Evolutionary conservation across 2,329 filamentous ascomycete genomes (phyloP).

Genomic region (Xylariomycetidae sp.): DNA sequence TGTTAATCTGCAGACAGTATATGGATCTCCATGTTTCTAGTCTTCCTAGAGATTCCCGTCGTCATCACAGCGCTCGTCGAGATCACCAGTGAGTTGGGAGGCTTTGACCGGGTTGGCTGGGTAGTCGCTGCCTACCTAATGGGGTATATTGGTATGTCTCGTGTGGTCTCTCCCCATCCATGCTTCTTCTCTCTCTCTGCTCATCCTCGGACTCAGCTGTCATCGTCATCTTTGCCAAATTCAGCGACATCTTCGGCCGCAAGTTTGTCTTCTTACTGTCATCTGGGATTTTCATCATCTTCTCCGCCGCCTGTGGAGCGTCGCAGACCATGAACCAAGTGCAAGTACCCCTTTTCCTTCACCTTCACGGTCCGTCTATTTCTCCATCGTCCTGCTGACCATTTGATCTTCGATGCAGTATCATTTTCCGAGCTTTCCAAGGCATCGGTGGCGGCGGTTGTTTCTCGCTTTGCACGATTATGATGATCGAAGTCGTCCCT

Average conservation of each 20-base stretch:
- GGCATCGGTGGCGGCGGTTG: conserved; percentile 10
- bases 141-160: not conserved
- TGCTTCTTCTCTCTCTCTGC: not conserved
- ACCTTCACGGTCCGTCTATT: not conserved
- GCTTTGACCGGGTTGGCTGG: conserved; percentile 1
- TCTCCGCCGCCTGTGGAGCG: conserved; percentile 6
- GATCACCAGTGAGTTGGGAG: conserved; percentile 1
- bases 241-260: conserved; percentile 10
- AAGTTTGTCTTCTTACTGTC: conserved; percentile 2
- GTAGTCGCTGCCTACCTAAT: conserved; percentile 2
- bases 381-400: not conserved
- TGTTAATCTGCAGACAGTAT: not conserved
- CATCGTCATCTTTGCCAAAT: conserved; percentile 6
- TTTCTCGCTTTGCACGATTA: conserved; percentile 5
- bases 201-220: conserved; percentile 1
- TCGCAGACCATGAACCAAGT: conserved; percentile 9
- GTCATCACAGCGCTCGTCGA: conserved; percentile 2
- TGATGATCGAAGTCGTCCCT: conserved; percentile 9
- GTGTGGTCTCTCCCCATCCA: not conserved
- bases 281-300: conserved; percentile 5
- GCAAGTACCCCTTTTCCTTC: no score
- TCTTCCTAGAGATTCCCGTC: conserved; percentile 1
- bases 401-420: not conserved
- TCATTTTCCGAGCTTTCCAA: conserved; percentile 12
- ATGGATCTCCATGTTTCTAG: not conserved